Conservation (phyloP, 495 filamentous ascomycete species). For the Trichoderma erinaceum region DNA sequence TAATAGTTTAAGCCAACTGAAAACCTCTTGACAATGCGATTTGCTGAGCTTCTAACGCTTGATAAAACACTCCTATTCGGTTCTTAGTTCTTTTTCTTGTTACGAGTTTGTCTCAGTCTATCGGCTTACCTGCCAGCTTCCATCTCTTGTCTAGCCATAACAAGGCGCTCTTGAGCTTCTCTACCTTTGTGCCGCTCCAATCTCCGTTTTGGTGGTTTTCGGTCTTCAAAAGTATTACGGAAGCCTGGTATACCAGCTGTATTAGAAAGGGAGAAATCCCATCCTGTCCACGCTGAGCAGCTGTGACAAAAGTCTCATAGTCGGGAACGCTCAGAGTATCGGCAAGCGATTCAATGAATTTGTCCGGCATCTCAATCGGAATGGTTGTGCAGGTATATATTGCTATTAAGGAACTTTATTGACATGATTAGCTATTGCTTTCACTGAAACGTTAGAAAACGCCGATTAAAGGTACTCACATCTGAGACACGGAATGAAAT, state of each 20-base stretch:
- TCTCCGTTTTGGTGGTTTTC: not conserved
- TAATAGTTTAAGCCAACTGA: not conserved
- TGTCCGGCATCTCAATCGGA: not conserved
- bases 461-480: not conserved
- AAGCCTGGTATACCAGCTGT: not conserved
- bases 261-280: not conserved
- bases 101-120: not conserved
- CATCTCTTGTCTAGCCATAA: not conserved
- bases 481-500: not conserved
- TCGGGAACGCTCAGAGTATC: not conserved
- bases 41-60: not conserved
- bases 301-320: not conserved
- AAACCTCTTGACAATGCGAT: not conserved
- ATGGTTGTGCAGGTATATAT: not conserved
- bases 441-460: not conserved
- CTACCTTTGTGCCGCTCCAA: not conserved
- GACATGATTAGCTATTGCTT: not conserved
- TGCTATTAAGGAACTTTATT: not conserved
- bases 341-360: not conserved
- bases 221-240: not conserved
- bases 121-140: not conserved
- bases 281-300: not conserved
- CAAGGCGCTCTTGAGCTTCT: not conserved
- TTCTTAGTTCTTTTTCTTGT: not conserved
- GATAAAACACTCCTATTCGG: not conserved